A percentile compares a stretch with the other conserved stretches of the same genome.
These are phyloP conservation scores for Sclerotinia nivalis DNA, from an alignment of 2,329 filamentous ascomycete species.

Conservation along the genomic window DNA sequence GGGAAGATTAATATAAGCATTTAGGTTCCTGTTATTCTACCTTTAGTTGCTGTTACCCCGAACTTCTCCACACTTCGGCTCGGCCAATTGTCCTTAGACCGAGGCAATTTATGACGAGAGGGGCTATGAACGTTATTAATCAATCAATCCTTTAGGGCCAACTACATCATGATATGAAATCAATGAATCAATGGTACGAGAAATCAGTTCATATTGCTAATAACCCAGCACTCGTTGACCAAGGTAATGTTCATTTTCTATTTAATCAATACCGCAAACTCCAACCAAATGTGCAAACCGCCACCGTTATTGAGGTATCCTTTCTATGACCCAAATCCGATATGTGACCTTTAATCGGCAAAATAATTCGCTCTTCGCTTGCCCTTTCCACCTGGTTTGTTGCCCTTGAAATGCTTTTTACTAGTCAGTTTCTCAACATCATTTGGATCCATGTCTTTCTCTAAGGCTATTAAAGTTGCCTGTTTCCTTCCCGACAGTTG, in stretches of 20 bases:
- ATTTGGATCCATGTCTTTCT: conserved; percentile 80
- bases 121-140: not conserved
- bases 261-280: conserved; percentile 18
- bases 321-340: conserved; percentile 20
- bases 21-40: not conserved
- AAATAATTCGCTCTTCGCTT: conserved; percentile 44
- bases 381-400: conserved; percentile 57
- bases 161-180: not conserved
- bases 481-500: conserved; percentile 81
- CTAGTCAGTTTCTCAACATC: conserved; percentile 65
- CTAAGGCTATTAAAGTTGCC: conserved; percentile 75
- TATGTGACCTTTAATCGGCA: conserved; percentile 35
- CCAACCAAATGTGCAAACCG: conserved; percentile 12
- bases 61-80: conserved; percentile 32
- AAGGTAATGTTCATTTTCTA: conserved; percentile 11
- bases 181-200: conserved; percentile 6
- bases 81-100: conserved; percentile 26
- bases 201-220: not conserved
- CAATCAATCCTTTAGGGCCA: not conserved
- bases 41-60: conserved; percentile 22
- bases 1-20: not conserved
- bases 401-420: conserved; percentile 96
- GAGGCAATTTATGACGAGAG: conserved; percentile 27
- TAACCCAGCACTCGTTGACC: not conserved
- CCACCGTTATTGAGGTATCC: conserved; percentile 23